Evolutionary conservation across 495 filamentous ascomycete species (phyloP), one percentile per base, ranked within the genome.

Genomic region (Clohesyomyces aquaticus): DNA sequence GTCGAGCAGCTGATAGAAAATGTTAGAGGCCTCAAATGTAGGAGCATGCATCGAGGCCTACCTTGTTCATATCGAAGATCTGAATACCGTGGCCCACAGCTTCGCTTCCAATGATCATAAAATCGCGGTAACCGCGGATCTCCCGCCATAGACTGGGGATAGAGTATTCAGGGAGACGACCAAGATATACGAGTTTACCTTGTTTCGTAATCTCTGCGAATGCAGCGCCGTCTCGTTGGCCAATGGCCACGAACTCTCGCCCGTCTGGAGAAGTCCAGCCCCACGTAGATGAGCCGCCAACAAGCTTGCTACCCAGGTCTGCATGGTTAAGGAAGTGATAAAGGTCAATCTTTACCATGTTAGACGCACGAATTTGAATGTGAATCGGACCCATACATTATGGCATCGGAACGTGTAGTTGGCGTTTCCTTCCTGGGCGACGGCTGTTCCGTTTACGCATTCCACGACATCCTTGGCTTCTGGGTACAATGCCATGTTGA

Each of bases 211-310:
- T 76, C 69, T 86, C 82, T 19, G 79, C 78, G 60, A 86, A 86
- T 0, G 84, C 78, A 0, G 84, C 71, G 16, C 83, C 84, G 55
- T 86, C 84, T 26, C 75, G 75, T 63, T 86, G 83, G 1, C 77
- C 83, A 42, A 86, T 77, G 29, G 80, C 82, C 25, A 82, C 75
- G 68, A 86, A 81, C 59, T 86, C 83, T 12, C 83, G 79, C n/a
- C 82, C 83, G n/a, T 78, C 74, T 0, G 69, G 65, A 8, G 78
- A 82, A 0, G 84, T 85, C 83, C 84, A 85, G 0, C 82, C 83
- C 76, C 79, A 79, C 23, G 67, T 68, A 19, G 64, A 68, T 43
- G 69, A 75, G 22, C 76, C 76, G 32, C 77, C 71, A 3, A 72
- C 63, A 19, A 22, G 26, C 1, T 35, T 58, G 59, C 77, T 81